These are phyloP conservation scores for Epithemia pelagica DNA, from an alignment of 108 stramenopile genomes.

Conservation along the genomic window DNA sequence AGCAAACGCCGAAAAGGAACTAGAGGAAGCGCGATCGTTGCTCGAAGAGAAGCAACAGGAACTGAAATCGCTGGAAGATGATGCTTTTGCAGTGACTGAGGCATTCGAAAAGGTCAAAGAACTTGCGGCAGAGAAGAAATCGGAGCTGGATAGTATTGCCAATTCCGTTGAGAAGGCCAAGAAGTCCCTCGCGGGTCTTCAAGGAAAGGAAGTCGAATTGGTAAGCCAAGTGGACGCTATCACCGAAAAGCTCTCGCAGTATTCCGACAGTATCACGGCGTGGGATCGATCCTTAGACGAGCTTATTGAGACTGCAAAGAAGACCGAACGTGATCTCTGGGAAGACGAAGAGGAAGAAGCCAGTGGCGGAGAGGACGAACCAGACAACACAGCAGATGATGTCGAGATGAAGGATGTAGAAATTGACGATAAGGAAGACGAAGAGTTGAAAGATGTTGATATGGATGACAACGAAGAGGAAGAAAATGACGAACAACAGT, in stretches of 20 bases:
- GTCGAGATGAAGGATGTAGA: constrained; percentile 32
- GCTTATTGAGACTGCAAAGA: constrained; percentile 28
- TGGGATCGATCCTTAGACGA: constrained; percentile 65
- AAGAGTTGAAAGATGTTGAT: constrained; percentile 4
- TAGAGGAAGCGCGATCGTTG: constrained; percentile 32
- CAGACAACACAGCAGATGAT: constrained; percentile 44
- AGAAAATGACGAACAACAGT: constrained; percentile 4
- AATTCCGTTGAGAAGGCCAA: constrained; percentile 67
- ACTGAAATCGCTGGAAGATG: constrained; percentile 54
- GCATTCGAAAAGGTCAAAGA: constrained; percentile 71
- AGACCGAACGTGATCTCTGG: constrained; percentile 41
- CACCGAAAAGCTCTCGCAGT: constrained; percentile 65
- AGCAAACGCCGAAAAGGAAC: constrained; percentile 41
- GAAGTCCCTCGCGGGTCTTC: constrained; percentile 53
- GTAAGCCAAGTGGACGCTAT: constrained; percentile 62
- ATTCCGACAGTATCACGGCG: constrained; percentile 41
- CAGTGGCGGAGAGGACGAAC: too few relatives aligned
- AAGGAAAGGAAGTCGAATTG: constrained; percentile 75
- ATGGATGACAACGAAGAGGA: constrained; percentile 4
- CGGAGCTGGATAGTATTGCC: constrained; percentile 46
- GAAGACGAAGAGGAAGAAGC: constrained; percentile 32
- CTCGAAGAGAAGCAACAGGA: constrained; percentile 57
- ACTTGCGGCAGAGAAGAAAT: constrained; percentile 59
- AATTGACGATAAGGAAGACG: constrained; percentile 27
- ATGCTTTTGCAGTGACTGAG: constrained; percentile 54